Evolutionary conservation across 306 rosid genomes (phyloP), one percentile per base, ranked within the genome.

Genomic region (Adenanthera pavonina): DNA sequence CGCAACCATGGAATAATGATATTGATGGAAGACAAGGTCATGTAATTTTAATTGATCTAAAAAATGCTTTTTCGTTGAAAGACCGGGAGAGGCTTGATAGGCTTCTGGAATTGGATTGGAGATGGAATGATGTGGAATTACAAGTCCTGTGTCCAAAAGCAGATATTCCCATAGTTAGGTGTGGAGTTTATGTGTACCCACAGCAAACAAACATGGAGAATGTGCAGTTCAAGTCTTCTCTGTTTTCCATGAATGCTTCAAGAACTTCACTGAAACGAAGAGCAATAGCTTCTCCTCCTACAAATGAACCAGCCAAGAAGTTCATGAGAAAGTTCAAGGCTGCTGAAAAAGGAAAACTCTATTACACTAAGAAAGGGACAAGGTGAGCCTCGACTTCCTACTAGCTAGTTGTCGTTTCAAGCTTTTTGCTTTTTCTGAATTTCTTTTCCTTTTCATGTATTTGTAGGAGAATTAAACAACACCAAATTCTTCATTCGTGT

Each of bases 1-100:
- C 3, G 13, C 9, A 1, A 25, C 0, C 30, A 25, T 25, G 30
- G 0, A 25, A 56, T 3, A 47, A 10, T 69, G 13, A 0, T 19
- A 19, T 56, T 33, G 8, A 20, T n/a, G 3, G n/a, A 2, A 7
- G 0, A 11, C 5, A 1, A 16, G 25, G 62, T 47, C 77, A 76
- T 40, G 57, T 82, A 16, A 6, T 40, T 40, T 3, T 82, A 3
- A 69, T 60, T 47, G 80, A 76, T 11, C 11, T 47, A 1, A 76
- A 49, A 69, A 6, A 3, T 13, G 65, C 15, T 20, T 59, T 59
- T 59, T 33, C 10, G 7, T 11, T 11, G 19, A 33, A 56, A 56
- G 62, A 20, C 14, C 9, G 14, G 65, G 20, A 13, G 15, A 9
- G 65, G 65, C 1, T 10, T 59, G 33, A 59, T 19, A 25, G 65